Conservation (phyloP, 257 asterid genomes). For the Ophiorrhiza pumila region DNA sequence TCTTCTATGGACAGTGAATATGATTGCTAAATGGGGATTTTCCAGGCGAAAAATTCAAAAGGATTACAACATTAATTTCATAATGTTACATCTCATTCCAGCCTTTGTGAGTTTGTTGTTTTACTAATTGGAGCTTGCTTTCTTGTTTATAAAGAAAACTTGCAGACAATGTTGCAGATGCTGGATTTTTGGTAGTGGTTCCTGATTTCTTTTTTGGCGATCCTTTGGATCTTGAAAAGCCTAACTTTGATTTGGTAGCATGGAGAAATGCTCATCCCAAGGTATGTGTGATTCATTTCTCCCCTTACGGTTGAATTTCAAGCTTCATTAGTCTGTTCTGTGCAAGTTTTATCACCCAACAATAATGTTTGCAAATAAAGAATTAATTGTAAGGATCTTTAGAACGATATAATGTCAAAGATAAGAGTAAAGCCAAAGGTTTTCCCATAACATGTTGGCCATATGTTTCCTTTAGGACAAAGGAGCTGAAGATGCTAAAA, state of each 20-base stretch:
- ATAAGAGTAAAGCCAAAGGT: neutral
- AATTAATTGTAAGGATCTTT: neutral
- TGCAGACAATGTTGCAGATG: conserved; percentile 66
- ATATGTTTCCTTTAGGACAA: conserved; percentile 28
- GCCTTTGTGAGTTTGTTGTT: too few relatives aligned
- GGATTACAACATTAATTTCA: too few relatives aligned
- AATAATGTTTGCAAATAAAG: neutral
- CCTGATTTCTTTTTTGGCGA: conserved; percentile 69
- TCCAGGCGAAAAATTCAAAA: too few relatives aligned
- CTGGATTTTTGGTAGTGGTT: conserved; percentile 58
- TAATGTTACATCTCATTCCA: too few relatives aligned
- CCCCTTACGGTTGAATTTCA: neutral
- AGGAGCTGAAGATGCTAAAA: conserved; percentile 61
- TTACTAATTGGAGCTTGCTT: neutral
- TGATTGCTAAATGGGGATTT: too few relatives aligned
- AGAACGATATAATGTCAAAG: neutral
- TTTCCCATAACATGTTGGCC: neutral
- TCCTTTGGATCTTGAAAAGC: conserved; percentile 31
- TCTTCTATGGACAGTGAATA: too few relatives aligned
- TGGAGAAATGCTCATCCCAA: conserved; percentile 50
- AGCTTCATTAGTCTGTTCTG: neutral
- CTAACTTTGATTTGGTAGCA: conserved; percentile 7
- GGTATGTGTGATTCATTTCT: conserved; percentile 30
- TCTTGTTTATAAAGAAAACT: conserved; percentile 40
- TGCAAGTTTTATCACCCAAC: neutral